These are phyloP conservation scores for Populus nigra DNA, from an alignment of 345 rosid species.

Conservation along the genomic window DNA sequence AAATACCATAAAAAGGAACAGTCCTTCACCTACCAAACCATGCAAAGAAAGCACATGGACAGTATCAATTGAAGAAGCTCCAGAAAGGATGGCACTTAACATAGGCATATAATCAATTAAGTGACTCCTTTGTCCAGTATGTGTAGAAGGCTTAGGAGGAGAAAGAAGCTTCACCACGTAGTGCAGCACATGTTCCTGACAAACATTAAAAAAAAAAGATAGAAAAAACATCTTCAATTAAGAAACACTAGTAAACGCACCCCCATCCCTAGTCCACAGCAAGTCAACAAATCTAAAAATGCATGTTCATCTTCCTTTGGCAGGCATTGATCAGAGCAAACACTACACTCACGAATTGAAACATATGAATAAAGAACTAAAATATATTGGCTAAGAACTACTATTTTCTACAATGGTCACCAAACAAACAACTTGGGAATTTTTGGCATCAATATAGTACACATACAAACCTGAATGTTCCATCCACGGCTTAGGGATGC, in stretches of 20 bases:
- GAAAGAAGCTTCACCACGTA: constrained; percentile 64
- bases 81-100: constrained; percentile 52
- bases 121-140: constrained; percentile 38
- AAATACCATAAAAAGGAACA: background rate
- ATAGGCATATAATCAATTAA: constrained; percentile 49
- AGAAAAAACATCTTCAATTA: background rate
- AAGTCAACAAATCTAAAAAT: no score
- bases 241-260: background rate
- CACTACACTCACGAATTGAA: background rate
- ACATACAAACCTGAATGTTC: constrained; percentile 60
- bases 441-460: background rate
- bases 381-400: background rate
- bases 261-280: no score
- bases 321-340: no score
- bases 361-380: background rate
- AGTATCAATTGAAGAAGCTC: constrained; percentile 49
- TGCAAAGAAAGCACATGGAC: constrained; percentile 63
- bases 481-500: constrained; percentile 63
- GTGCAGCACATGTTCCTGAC: constrained; percentile 61
- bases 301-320: no score
- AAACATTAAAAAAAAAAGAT: constrained; percentile 9
- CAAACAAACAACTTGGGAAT: constrained; percentile 9
- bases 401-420: background rate
- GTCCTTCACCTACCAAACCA: constrained; percentile 52
- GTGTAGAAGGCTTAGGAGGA: constrained; percentile 45